Base-by-base conservation (phyloP, 2,329 filamentous ascomycete species). In the Aureobasidium sp. region DNA sequence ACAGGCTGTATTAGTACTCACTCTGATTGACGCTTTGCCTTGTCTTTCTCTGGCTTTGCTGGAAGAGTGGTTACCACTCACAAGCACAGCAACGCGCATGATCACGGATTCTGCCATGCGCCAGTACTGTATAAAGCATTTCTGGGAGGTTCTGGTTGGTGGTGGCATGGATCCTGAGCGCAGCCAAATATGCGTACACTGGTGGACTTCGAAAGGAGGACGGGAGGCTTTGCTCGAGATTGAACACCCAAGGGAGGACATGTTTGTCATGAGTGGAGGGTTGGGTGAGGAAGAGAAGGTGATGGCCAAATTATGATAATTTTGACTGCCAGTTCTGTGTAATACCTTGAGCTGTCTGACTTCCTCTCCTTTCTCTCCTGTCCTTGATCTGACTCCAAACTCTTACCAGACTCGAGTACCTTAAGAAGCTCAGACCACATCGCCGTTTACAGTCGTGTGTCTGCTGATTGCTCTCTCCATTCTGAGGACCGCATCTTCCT, bases 141-240 rank as follows among this genome's bases (percentile, higher is more conserved):
- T 94, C 67, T 90, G 87, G 83, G 84, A 93, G 55, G 78, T 89
- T 2, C 70, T 95, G 8, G 84, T 84, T 35, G 83, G 79, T 60
- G 89, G 89, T 3, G 89, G 95, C 71, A 86, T 95, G 81, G 90
- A 95, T 68, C 84, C 94, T 21, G 87, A 94, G 65, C 79, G 89
- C 56, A 85, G 88, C 6, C 81, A 84, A 35, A 77, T 86, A 27
- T 89, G 85, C 44, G 86, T 95, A 16, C 80, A 81, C 2, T 96
- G 90, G 90, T 95, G 90, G 90, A 86, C 83, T 70, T 71, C 80
- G 66, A 66, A 78, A 55, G 80, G 81, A 3, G 81, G 81, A 0
- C 71, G 78, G 42, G 79, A 83, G 55, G 68, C 74, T 60, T 72
- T 83, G 4, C 58, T 82, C 2, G 77, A 71, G 63, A 78, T 73